Base-by-base conservation (phyloP, 306 rosid genomes). In the Acmispon strigosus region DNA sequence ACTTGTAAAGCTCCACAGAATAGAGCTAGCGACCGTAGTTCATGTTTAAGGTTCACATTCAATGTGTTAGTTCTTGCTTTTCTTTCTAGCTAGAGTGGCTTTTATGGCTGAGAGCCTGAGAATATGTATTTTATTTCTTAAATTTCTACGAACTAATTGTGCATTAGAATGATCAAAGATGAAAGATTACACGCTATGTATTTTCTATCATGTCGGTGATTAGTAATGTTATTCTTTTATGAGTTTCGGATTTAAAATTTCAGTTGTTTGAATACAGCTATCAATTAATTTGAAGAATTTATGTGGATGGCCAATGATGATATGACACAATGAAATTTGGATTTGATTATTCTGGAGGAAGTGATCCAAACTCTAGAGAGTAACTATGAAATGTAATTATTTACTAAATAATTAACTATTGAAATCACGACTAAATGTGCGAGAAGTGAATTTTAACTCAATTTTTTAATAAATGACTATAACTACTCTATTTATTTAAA, bases 181-280 rank as follows among this genome's bases (percentile, higher is more conserved):
- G 54, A 29, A 62, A 49, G 54, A 60, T 76, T 63, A 55, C 39
- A 77, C 50, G 19, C 39, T 34, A 0, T 32, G 13, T 71, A 39
- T 54, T 41, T 27, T 78, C 2, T 43, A 44, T 60, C 59, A 10
- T 71, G 84, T 85, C 90, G 89, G 86, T 66, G 83, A 78, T 70
- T 61, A 22, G 70, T 44, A 36, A 78, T 52, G 27, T 14, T 52
- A 63, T 39, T 27, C 8, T 69, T 48, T 61, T 60, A 13, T 54
- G 20, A 20, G 62, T 62, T 61, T 57, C 32, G 36, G 54, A 41
- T 65, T 53, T 34, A 69, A 79, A 57, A 48, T 67, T 70, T 81
- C 67, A 78, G 63, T 80, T 74, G 88, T 76, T 76, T 87, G 62
- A 37, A 78, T 60, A 80, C 83, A 67, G 78, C 86, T 82, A 72